Evolutionary conservation across 805 yeast genomes (phyloP).

Genomic region (Candida sithepensis): DNA sequence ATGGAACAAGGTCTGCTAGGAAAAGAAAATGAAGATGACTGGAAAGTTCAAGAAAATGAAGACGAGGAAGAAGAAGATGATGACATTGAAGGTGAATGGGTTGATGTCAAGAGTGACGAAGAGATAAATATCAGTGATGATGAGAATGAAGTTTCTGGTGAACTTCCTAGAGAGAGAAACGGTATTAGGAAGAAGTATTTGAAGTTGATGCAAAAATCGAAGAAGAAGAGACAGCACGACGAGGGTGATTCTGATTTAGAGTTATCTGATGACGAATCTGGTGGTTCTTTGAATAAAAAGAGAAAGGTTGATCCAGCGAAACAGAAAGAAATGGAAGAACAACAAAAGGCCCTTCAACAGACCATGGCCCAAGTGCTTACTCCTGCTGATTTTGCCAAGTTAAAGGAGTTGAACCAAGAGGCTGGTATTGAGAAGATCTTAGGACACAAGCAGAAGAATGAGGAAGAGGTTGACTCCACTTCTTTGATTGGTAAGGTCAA

Average conservation of each 20-base stretch:
- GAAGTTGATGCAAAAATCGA: constrained; percentile 30
- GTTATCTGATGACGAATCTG: constrained; percentile 39
- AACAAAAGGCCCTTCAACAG: constrained; percentile 58
- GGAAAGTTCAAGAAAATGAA: constrained; percentile 53
- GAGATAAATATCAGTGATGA: constrained; percentile 58
- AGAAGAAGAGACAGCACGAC: constrained; percentile 29
- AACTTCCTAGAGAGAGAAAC: constrained; percentile 30
- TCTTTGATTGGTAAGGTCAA: constrained; percentile 73
- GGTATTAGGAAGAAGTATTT: constrained; percentile 34
- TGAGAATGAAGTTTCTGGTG: constrained; percentile 40
- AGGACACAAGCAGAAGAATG: constrained; percentile 59
- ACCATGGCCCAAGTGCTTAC: constrained; percentile 58
- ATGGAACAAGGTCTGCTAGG: constrained; percentile 51
- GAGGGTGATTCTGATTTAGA: constrained; percentile 49
- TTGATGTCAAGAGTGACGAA: constrained; percentile 76
- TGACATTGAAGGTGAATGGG: constrained; percentile 90
- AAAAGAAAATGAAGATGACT: constrained; percentile 55
- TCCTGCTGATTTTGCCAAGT: constrained; percentile 96
- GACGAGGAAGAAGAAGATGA: constrained; percentile 40
- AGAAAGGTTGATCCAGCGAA: constrained; percentile 29
- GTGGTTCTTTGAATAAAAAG: constrained; percentile 31
- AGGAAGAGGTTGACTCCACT: constrained; percentile 81
- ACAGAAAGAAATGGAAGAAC: constrained; percentile 40
- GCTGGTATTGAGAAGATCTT: constrained; percentile 82
- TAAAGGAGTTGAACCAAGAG: constrained; percentile 79